Evolutionary conservation across 2,329 filamentous ascomycete genomes (phyloP), one percentile per base, ranked within the genome.

Genomic region (Trichophaea hybrida): DNA sequence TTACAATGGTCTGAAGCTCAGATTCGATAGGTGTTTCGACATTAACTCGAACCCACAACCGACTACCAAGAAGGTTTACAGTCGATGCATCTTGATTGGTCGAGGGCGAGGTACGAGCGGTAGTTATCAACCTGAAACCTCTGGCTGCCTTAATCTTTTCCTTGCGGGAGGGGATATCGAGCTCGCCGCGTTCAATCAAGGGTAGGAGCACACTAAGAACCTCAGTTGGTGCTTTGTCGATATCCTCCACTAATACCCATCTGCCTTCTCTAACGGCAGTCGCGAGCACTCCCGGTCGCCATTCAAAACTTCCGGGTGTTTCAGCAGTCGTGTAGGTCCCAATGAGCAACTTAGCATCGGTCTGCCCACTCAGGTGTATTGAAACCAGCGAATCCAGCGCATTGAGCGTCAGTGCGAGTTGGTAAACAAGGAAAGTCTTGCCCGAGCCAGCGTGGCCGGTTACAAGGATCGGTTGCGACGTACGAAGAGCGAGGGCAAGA

Each of bases 231-330:
- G 93, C 93, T 63, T 91, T 83, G 70, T 98, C 90, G 44, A 99
- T 78, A 72, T 99, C 94, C 72, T 99, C 94, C 61, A 99, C 94
- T 65, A 98, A 77, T 5, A 98, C 86, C 94, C 93, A 98, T 69
- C 91, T 80, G 13, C 93, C 94, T 75, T 98, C 91, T 69, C 80
- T 84, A 2, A 97, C 89, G 38, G 94, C 94, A 34, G 88, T 94
- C 0, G 93, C 96, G 67, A 99, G 75, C 17, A 97, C 87, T 73
- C 93, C 93, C 2, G 93, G 82, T 61, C 87, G 82, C 93, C 93
- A 99, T 55, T 81, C 80, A 70, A 98, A 98, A 7, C 87, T 90
- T 1, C 90, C 90, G 1, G 89, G 90, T 13, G 85, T 81, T 60
- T 89, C 90, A 8, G 64, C 57, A 24, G 89, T 93, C 1, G 91